Evolutionary conservation across 1,284 basidiomycete genomes (phyloP).

Genomic region (Ustilago vetiveriae): DNA sequence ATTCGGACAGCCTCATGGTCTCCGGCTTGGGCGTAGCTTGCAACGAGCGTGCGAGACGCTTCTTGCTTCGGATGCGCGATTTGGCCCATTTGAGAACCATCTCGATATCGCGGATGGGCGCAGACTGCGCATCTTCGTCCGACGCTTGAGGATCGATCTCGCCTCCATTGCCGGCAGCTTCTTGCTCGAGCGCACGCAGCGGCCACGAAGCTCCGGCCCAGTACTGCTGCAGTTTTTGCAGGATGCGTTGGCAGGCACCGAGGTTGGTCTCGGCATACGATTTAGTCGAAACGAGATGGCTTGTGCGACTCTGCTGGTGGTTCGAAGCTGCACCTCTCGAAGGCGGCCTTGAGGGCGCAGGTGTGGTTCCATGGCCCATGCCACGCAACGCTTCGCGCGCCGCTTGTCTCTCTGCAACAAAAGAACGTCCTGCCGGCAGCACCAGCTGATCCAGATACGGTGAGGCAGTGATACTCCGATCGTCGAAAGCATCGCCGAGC

Average conservation of each 20-base stretch:
- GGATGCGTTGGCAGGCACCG: constrained; percentile 43
- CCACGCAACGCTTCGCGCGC: constrained; percentile 43
- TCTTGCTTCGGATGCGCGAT: constrained; percentile 27
- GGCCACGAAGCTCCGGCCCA: constrained; percentile 58
- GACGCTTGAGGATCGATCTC: constrained; percentile 48
- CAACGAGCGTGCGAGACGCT: constrained; percentile 27
- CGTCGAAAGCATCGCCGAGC: constrained; percentile 48
- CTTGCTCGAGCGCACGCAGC: constrained; percentile 52
- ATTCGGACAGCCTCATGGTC: constrained; percentile 15
- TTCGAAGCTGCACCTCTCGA: constrained; percentile 19
- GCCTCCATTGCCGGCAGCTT: constrained; percentile 39
- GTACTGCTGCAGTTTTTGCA: constrained; percentile 49
- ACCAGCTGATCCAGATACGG: constrained; percentile 59
- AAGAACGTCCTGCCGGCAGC: constrained; percentile 50
- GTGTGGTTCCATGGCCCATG: constrained; percentile 49
- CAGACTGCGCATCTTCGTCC: constrained; percentile 54
- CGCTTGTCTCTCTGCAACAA: constrained; percentile 52
- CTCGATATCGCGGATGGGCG: constrained; percentile 54
- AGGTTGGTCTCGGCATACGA: constrained; percentile 54
- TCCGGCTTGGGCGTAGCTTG: constrained; percentile 31
- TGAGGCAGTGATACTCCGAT: constrained; percentile 41
- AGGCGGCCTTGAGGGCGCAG: constrained; percentile 31
- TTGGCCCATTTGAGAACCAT: constrained; percentile 60
- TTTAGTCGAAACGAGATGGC: constrained; percentile 37
- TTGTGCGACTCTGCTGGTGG: constrained; percentile 27